Base-by-base conservation (phyloP, 1,284 basidiomycete species). In the Sanghuangporus weigelae region DNA sequence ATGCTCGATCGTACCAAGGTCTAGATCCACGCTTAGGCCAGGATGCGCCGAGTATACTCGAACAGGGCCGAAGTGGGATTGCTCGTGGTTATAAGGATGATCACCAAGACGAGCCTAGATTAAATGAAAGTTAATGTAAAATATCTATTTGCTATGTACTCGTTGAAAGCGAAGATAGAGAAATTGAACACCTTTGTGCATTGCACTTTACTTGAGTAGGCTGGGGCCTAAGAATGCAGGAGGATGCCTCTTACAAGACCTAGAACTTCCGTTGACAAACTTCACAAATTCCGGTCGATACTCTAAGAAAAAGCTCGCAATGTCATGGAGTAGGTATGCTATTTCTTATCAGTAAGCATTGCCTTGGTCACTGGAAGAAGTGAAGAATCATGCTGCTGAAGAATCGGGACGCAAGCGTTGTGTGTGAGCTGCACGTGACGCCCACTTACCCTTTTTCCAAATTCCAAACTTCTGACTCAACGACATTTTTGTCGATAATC, bases 51-150 rank as follows among this genome's bases (percentile, higher is more conserved):
- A 85, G 90, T 65, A 71, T 87, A 54, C 76, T 99, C 60, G 93
- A 98, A 75, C 89, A 96, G 74, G 96, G 94, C 1, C 79, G 93
- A 63, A 92, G 83, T 68, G 96, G 96, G 3, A 92, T 97, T 57
- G 95, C 96, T 38, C 84, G 89, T 67, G 93, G 91, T 4, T 98
- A 99, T 73, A 77, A 81, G 35, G 84, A 87, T 63, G 84, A 61
- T 48, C 60, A 55, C 19, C 38, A 23, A 19, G 36, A 42, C 6
- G 11, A 11, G 21, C 16, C 44, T 1, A n/a, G 16, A n/a, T 19
- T 16, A 5, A 46, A 46, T 19, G 44, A 46, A 5, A 12, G 40
- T 42, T 42, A n/a, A 42, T 42, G 12, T 42, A 2, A n/a, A 42
- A 11, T 42, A 2, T 42, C 10, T 7, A 42, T 8, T 40, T 7